Base-by-base conservation (phyloP, 306 rosid genomes). In the Gleditsia sinensis region DNA sequence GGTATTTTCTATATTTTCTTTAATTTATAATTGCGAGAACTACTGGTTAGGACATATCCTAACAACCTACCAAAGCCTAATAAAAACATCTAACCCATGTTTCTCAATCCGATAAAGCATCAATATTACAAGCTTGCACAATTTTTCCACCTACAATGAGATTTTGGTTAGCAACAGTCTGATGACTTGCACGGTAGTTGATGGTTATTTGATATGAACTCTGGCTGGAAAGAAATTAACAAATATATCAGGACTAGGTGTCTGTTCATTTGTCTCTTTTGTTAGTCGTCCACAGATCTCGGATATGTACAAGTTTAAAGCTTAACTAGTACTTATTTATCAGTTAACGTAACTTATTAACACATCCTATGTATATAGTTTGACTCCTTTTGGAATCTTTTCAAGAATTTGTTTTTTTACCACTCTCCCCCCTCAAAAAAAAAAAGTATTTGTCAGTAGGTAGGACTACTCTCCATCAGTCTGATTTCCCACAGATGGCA, bases 21-120 rank as follows among this genome's bases (percentile, higher is more conserved):
- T n/a, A n/a, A n/a, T n/a, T n/a, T n/a, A n/a, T n/a, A n/a, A n/a
- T n/a, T n/a, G n/a, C n/a, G n/a, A n/a, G n/a, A n/a, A n/a, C n/a
- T n/a, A n/a, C n/a, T n/a, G n/a, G n/a, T n/a, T n/a, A 67, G n/a
- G 68, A 76, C 14, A 75, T 58, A 58, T 58, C 49, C 51, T 64
- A 17, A 55, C 0, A 2, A 59, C 72, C 70, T 67, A 50, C 71
- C 30, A 51, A 28, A 51, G 59, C 73, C 68, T 39, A 30, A 48
- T 78, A 37, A 60, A 69, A 59, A 71, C 33, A 27, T 37, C n/a
- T 36, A 53, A 53, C 42, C 43, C 66, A 27, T 16, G 75, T 66
- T 10, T 71, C 17, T 55, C 10, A 32, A 23, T 51, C 48, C 21
- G 59, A 62, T 6, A 62, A 69, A 48, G 16, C 24, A 54, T 36